phyloP scores from a whole-genome alignment of 2,329 filamentous ascomycete species.

The Trichophyton benhamiae region DNA sequence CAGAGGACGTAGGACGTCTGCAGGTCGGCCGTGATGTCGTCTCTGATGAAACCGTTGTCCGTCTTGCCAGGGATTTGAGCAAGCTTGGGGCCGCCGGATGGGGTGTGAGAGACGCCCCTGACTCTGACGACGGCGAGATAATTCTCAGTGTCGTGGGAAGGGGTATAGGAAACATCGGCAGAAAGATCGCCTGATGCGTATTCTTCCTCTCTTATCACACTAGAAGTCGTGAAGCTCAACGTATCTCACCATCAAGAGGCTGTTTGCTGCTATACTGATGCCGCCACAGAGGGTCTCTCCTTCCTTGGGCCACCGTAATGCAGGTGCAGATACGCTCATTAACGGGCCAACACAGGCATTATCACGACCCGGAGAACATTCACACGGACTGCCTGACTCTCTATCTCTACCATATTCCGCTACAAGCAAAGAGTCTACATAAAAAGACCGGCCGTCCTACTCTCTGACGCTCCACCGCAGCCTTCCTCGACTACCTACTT shows the following conservation, averaged over 20 bases:
- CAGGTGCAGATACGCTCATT: not conserved
- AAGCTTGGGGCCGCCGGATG: slow-evolving; percentile 84
- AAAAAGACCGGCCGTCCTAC: too few relatives aligned
- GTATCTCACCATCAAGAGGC: not conserved
- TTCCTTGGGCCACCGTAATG: not conserved
- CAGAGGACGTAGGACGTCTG: slow-evolving; percentile 83
- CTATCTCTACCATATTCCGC: too few relatives aligned
- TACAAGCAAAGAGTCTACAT: too few relatives aligned
- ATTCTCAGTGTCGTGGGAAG: slow-evolving; percentile 83
- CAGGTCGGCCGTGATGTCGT: slow-evolving; percentile 70
- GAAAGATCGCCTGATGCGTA: slow-evolving; percentile 58
- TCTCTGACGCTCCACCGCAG: too few relatives aligned
- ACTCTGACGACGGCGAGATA: slow-evolving; percentile 54
- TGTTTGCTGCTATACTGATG: not conserved
- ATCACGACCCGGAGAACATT: too few relatives aligned
- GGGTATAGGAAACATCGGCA: slow-evolving; percentile 87
- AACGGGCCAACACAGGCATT: too few relatives aligned
- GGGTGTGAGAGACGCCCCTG: slow-evolving; percentile 68
- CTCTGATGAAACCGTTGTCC: slow-evolving; percentile 66
- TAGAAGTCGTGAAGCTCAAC: not conserved
- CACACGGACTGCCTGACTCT: too few relatives aligned
- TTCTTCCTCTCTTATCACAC: not conserved
- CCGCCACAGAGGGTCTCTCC: not conserved
- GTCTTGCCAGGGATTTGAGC: slow-evolving; percentile 69
- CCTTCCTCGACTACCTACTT: too few relatives aligned